phyloP scores from a whole-genome alignment of 306 rosid species.

The Citrullus amarus region DNA sequence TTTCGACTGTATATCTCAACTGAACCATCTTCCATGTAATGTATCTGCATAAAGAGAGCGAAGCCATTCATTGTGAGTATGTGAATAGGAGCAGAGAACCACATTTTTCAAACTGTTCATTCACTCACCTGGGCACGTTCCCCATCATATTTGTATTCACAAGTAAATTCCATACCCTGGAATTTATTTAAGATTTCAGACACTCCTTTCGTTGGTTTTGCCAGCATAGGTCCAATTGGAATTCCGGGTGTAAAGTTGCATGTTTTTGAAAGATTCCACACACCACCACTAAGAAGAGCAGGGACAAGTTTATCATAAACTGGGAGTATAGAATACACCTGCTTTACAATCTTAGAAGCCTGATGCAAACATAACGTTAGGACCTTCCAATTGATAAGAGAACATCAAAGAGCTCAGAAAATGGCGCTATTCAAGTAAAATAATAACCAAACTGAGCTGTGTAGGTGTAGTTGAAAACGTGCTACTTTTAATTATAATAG shows the following conservation, averaged over 20 bases:
- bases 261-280: conserved; percentile 59
- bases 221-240: conserved; percentile 90
- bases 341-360: conserved; percentile 79
- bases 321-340: conserved; percentile 77
- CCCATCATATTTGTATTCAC: conserved; percentile 93
- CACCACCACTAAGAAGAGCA: conserved; percentile 59
- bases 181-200: conserved; percentile 71
- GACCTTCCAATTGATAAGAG: not conserved
- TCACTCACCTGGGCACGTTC: conserved; percentile 91
- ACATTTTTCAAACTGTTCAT: conserved; percentile 3
- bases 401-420: not conserved
- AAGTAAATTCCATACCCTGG: conserved; percentile 72
- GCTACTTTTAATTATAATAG: not conserved
- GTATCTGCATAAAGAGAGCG: conserved; percentile 45
- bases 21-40: conserved; percentile 68
- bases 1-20: conserved; percentile 95
- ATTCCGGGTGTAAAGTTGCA: conserved; percentile 79
- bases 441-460: not conserved
- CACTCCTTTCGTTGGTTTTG: conserved; percentile 76
- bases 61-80: conserved; percentile 14
- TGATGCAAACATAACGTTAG: conserved; percentile 31
- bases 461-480: not conserved
- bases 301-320: conserved; percentile 65
- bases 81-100: conserved; percentile 6
- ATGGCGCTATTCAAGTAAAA: not conserved